Base-by-base conservation (phyloP, 805 yeast species). In the Myxozyma lipomycoides region DNA sequence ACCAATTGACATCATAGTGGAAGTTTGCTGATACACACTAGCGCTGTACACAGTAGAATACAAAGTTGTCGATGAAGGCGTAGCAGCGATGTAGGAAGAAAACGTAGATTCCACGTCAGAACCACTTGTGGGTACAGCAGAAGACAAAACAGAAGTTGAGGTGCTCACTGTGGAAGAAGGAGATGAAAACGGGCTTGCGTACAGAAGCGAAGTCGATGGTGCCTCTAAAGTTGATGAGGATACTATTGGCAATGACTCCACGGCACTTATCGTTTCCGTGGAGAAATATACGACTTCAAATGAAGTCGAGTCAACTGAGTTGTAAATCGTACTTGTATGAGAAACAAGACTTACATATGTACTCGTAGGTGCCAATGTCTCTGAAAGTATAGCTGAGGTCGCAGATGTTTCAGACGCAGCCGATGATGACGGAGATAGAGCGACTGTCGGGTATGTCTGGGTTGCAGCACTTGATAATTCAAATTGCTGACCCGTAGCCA, bases 381-480 rank as follows among this genome's bases (percentile, higher is more conserved):
- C 9, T 10, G 19, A 22, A 21, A 17, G 30, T 10, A 28, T 38
- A 18, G 40, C 4, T 18, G 36, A 19, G 9, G 37, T 25, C 5
- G 28, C 40, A 3, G 42, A 7, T 4, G 26, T 18, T 17, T n/a
- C 44, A 15, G 37, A 12, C 10, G 15, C 9, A 5, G 43, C 43
- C 9, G 28, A 4, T 37, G 46, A 3, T 9, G 43, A 10, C 40
- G 45, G 34, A 34, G 49, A 30, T n/a, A 26, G 39, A n/a, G 26
- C 25, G 25, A n/a, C 45, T 12, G 42, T n/a, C 26, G 28, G 28
- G 26, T 12, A 48, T 10, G 26, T 28, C 22, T 24, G 35, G 26
- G 36, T 28, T 9, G 44, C 24, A 3, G 62, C 30, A 17, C 62
- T 24, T 22, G 61, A 32, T 19, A 58, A 40, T 1, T 55, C 40